phyloP scores from a whole-genome alignment of 805 yeast species.

The Lachancea dasiensis region DNA sequence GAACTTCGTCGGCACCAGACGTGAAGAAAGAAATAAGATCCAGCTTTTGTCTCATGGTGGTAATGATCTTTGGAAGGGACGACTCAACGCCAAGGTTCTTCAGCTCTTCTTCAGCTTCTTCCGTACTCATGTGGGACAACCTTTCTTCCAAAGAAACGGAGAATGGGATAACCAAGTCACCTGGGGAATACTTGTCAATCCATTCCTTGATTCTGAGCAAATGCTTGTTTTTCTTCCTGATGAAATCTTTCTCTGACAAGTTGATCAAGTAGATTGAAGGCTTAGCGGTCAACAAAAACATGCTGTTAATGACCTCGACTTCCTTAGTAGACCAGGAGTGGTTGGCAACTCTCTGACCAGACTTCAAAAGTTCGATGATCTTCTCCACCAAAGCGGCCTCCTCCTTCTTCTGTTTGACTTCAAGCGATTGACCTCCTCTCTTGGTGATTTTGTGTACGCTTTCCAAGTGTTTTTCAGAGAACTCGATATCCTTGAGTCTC shows the following conservation, averaged over 20 bases:
- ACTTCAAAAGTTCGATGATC: constrained; percentile 71
- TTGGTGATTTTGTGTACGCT: constrained; percentile 70
- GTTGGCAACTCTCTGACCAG: constrained; percentile 83
- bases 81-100: constrained; percentile 67
- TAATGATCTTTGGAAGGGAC: constrained; percentile 80
- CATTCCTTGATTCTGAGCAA: constrained; percentile 77
- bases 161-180: constrained; percentile 86
- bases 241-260: constrained; percentile 81
- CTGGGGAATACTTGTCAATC: constrained; percentile 84
- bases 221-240: constrained; percentile 84
- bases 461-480: constrained; percentile 77
- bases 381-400: constrained; percentile 69
- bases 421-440: constrained; percentile 86
- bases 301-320: constrained; percentile 81
- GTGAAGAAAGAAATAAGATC: constrained; percentile 92
- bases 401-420: constrained; percentile 82
- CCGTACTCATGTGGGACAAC: constrained; percentile 81
- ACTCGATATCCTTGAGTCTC: constrained; percentile 94
- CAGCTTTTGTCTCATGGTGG: constrained; percentile 79
- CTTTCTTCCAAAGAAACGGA: constrained; percentile 90
- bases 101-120: constrained; percentile 70
- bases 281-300: constrained; percentile 88
- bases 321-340: constrained; percentile 85
- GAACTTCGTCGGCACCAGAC: constrained; percentile 91
- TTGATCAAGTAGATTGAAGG: constrained; percentile 91